Percentiles rank a stretch among this genome's conserved stretches.
Conservation (phyloP, 78 protist genomes). For the Capsaspora owczarzaki region DNA sequence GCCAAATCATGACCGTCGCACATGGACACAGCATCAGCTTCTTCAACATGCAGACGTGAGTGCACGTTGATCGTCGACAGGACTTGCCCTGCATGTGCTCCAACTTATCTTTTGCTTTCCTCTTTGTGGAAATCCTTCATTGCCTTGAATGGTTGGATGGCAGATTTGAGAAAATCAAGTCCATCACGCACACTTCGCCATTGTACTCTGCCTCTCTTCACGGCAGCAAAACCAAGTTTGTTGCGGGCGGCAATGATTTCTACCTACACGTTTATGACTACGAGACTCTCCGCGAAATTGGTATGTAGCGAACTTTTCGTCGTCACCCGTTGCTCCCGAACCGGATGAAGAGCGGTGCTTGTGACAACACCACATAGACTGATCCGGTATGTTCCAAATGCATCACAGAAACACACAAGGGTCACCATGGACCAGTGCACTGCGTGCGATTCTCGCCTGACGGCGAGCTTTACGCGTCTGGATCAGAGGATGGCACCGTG, state of each 20-base stretch:
- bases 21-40: constrained; percentile 36
- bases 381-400: too few species aligned
- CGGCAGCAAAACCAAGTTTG: constrained; percentile 45
- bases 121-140: too few species aligned
- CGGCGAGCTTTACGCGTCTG: constrained; percentile 50
- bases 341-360: too few species aligned
- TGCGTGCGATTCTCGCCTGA: constrained; percentile 55
- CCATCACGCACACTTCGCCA: constrained; percentile 19
- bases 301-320: background rate
- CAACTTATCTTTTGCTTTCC: too few species aligned
- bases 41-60: constrained; percentile 20
- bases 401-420: constrained; percentile 53
- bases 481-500: constrained; percentile 30
- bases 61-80: background rate
- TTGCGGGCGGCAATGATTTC: constrained; percentile 69
- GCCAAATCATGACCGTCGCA: constrained; percentile 21
- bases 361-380: too few species aligned
- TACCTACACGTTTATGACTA: constrained; percentile 65
- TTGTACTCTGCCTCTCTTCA: constrained; percentile 56
- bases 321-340: background rate
- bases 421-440: constrained; percentile 79
- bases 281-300: constrained; percentile 45
- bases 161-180: background rate
- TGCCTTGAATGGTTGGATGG: too few species aligned
- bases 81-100: background rate